These are phyloP conservation scores for Plasmodium gaboni DNA, from an alignment of 169 alveolate genomes.

Conservation along the genomic window DNA sequence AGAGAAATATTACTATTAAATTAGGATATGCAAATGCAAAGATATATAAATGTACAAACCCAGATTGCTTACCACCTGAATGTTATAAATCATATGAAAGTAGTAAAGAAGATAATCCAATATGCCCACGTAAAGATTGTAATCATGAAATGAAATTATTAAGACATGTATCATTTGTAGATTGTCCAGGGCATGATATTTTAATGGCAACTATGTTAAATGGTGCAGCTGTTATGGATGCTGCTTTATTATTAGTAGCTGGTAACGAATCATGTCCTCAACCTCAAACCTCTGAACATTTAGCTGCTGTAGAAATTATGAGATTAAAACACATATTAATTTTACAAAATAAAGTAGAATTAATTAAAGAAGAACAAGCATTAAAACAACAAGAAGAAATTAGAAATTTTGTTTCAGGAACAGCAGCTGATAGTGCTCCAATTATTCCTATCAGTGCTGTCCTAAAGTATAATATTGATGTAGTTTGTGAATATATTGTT, in stretches of 20 bases:
- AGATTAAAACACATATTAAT: conserved; percentile 97
- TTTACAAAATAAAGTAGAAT: conserved; percentile 98
- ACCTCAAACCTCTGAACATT: conserved; percentile 99
- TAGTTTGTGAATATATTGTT: conserved; percentile 94
- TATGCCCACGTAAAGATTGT: conserved; percentile 92
- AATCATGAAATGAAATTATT: conserved; percentile 89
- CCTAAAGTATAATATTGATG: conserved; percentile 97
- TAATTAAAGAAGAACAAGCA: conserved; percentile 96
- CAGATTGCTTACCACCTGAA: conserved; percentile 97
- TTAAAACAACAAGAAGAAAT: conserved; percentile 96
- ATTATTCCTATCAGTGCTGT: conserved; percentile 97
- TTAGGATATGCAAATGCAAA: conserved; percentile 99
- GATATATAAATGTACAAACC: conserved; percentile 96
- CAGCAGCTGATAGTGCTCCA: conserved; percentile 98
- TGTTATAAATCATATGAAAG: conserved; percentile 95
- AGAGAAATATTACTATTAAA: conserved; percentile 98
- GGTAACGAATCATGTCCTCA: conserved; percentile 97
- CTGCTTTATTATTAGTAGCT: conserved; percentile 97
- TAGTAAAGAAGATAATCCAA: conserved; percentile 92
- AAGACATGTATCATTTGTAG: conserved; percentile 98
- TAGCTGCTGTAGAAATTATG: conserved; percentile 99
- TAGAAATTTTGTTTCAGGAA: conserved; percentile 91
- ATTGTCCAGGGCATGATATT: conserved; percentile 99
- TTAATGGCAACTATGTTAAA: conserved; percentile 99
- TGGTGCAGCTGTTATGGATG: conserved; percentile 99